Conservation (phyloP, 1,139 yeast species). For the Scheffersomyces parashehatae region DNA sequence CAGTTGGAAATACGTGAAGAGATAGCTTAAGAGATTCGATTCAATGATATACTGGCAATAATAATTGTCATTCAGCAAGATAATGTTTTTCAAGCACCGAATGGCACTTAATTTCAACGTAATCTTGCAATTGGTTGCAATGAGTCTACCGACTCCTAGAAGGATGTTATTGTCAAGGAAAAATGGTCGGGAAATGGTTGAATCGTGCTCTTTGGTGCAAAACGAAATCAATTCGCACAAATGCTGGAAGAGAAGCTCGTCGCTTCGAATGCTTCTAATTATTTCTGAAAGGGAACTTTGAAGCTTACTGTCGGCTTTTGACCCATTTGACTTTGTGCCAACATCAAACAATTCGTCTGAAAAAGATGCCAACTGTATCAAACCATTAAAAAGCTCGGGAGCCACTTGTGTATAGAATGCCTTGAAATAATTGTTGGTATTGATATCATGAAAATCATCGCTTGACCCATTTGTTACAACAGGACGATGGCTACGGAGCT, state of each 20-base stretch:
- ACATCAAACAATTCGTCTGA: conserved; percentile 6
- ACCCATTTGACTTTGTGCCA: conserved; percentile 1
- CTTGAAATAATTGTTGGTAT: conserved; percentile 53
- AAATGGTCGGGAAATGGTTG: conserved; percentile 56
- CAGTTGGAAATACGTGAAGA: conserved; percentile 52
- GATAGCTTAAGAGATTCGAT: conserved; percentile 51
- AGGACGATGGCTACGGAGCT: conserved; percentile 6
- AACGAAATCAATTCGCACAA: conserved; percentile 70
- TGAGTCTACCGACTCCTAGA: conserved; percentile 48
- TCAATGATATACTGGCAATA: conserved; percentile 59
- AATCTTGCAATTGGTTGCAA: conserved; percentile 40
- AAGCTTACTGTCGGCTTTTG: too few relatives aligned
- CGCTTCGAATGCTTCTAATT: conserved; percentile 19
- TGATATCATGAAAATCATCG: conserved; percentile 37
- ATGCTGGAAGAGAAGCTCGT: conserved; percentile 54
- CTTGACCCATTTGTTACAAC: conserved; percentile 2
- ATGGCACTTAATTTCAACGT: conserved; percentile 66
- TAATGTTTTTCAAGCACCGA: conserved; percentile 60
- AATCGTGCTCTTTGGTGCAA: conserved; percentile 65
- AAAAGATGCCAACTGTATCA: conserved; percentile 33
- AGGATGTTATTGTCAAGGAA: conserved; percentile 58
- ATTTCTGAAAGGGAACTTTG: conserved; percentile 3
- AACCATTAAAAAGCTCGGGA: conserved; percentile 52
- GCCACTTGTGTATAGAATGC: conserved; percentile 68
- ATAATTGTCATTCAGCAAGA: conserved; percentile 60